Base-by-base conservation (phyloP, 2,329 filamentous ascomycete species). In the Sporothrix curviconia region DNA sequence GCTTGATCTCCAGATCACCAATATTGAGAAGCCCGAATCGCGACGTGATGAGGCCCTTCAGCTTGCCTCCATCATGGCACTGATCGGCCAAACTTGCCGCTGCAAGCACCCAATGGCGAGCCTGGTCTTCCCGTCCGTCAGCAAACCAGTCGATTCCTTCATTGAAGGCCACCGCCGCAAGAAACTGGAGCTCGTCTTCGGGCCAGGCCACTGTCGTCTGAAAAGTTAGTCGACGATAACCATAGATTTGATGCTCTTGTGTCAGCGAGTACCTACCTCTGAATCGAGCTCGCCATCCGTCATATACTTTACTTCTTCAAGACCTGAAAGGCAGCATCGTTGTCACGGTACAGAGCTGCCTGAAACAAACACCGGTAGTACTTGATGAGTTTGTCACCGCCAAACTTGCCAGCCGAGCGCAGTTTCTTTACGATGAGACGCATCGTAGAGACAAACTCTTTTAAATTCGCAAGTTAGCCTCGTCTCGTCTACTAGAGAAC, bases 311-410 rank as follows among this genome's bases (percentile, higher is more conserved):
- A 83, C 81, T 65, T 90, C 84, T n/a, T 84, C 78, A 7, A 90
- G 71, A 4, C 75, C 46, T 78, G 75, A 51, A 86, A 73, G 9
- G 82, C 80, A 15, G 84, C 70, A 0, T 69, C 69, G 19, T 83
- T 78, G 47, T 84, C 78, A 4, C 79, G 73, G 1, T 79, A 73
- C 0, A 91, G 71, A 0, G 86, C 79, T 1, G 83, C 75, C 60
- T 88, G 86, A 62, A 92, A 88, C 2, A 94, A 76, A 64, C 88
- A 91, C 1, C 89, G 82, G 46, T 92, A 80, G 74, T 94, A 95
- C 64, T 86, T 87, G 7, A 87, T 81, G 1, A 95, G 74, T 63
- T 83, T 84, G 1, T 69, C 66, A 4, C 76, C 75, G 60, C 86
- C 78, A 44, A 85, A 82, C 0, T 70, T 65, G 17, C 83, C 77